Percentiles rank a stretch among this genome's conserved stretches.
These are phyloP conservation scores for Solidago caesia DNA, from an alignment of 129 eudicot species.

Conservation along the genomic window DNA sequence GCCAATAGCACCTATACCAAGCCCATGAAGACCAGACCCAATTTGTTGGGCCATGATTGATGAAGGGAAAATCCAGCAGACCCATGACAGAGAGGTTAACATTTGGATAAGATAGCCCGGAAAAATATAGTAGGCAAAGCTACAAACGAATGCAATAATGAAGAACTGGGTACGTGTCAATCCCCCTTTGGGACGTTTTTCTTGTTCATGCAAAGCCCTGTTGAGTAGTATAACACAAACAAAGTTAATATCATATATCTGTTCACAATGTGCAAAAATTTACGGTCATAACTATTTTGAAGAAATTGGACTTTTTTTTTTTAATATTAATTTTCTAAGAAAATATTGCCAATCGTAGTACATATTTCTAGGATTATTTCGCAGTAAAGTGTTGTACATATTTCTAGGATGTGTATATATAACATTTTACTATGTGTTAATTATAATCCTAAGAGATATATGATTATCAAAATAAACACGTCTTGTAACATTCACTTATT, in stretches of 20 bases:
- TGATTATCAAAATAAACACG: too few species aligned
- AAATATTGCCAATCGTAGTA: too few species aligned
- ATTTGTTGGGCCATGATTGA: slow-evolving; percentile 86
- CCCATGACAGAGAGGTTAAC: slow-evolving; percentile 93
- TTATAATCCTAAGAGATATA: too few species aligned
- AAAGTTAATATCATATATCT: neutral
- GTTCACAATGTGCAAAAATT: too few species aligned
- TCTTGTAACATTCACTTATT: too few species aligned
- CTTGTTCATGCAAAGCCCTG: slow-evolving; percentile 95
- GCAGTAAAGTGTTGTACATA: too few species aligned
- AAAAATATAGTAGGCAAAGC: slow-evolving; percentile 86
- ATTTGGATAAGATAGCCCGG: slow-evolving; percentile 91
- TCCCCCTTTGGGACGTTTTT: slow-evolving; percentile 73
- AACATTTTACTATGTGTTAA: too few species aligned
- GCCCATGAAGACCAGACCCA: slow-evolving; percentile 85
- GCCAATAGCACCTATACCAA: slow-evolving; percentile 79
- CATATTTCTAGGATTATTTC: too few species aligned
- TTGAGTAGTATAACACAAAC: neutral
- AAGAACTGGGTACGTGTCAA: slow-evolving; percentile 76
- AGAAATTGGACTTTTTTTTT: too few species aligned
- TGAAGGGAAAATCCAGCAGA: slow-evolving; percentile 87
- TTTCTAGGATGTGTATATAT: too few species aligned
- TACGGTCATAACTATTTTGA: too few species aligned
- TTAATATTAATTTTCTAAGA: too few species aligned
- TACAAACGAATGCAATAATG: slow-evolving; percentile 76